Percentiles rank a stretch among this genome's conserved stretches.
Conservation (phyloP, 176 grass and related monocot species). For the Coix lacrymajobi region DNA sequence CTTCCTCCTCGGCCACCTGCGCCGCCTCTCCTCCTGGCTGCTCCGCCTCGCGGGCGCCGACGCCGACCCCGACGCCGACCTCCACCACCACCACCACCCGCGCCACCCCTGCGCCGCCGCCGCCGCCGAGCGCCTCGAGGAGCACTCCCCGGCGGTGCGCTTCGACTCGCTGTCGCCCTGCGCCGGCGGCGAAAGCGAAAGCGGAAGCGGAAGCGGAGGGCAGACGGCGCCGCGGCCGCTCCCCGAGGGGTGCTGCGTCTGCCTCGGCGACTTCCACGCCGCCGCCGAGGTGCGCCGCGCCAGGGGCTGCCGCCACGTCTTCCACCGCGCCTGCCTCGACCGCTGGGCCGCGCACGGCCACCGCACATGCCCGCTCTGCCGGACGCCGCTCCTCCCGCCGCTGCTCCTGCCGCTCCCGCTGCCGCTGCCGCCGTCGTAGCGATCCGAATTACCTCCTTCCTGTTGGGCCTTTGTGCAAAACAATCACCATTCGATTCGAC, state of each 20-base stretch:
- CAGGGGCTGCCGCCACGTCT: slow-evolving; percentile 65
- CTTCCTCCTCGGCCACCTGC: slow-evolving; percentile 56
- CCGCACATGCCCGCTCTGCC: slow-evolving; percentile 82
- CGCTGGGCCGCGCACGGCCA: slow-evolving; percentile 66
- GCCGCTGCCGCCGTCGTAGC: neutral
- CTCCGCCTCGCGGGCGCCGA: slow-evolving; percentile 55
- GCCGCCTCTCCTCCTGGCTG: slow-evolving; percentile 42
- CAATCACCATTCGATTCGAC: neutral
- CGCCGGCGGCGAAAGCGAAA: neutral
- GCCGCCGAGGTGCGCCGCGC: slow-evolving; percentile 64
- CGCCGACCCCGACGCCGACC: neutral
- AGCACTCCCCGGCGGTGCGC: slow-evolving; percentile 52
- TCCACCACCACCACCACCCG: no score
- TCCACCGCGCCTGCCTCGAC: slow-evolving; percentile 80
- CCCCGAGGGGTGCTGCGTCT: slow-evolving; percentile 57
- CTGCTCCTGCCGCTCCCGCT: neutral
- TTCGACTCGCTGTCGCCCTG: slow-evolving; percentile 42
- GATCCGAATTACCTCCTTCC: neutral
- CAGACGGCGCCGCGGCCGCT: neutral
- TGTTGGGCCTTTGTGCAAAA: neutral
- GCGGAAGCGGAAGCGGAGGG: no score
- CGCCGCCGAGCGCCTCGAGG: slow-evolving; percentile 19
- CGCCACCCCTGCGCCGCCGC: neutral
- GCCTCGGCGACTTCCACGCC: slow-evolving; percentile 69
- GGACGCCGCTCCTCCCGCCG: slow-evolving; percentile 45